These are phyloP conservation scores for Tulasnella sp. DNA, from an alignment of 768 basidiomycete genomes.

Conservation along the genomic window DNA sequence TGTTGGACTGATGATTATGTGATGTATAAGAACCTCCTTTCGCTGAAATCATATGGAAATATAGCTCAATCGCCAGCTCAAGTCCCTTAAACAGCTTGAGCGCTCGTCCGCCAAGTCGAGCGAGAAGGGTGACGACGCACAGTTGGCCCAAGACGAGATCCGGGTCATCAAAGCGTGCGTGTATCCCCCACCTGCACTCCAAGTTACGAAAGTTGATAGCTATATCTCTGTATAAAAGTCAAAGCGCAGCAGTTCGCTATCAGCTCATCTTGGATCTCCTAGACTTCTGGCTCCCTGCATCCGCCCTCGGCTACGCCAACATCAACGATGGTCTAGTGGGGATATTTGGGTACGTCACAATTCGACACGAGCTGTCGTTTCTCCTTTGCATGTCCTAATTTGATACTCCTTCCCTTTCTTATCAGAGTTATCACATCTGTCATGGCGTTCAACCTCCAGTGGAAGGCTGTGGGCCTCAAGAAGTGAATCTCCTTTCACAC, in stretches of 20 bases:
- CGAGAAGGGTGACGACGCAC: conserved; percentile 55
- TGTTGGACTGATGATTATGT: conserved; percentile 14
- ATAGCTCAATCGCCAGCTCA: conserved; percentile 1
- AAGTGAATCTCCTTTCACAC: too few species aligned
- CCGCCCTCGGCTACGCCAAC: conserved; percentile 59
- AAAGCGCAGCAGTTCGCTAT: conserved; percentile 52
- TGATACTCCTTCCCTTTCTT: conserved; percentile 16
- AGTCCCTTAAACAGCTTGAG: conserved; percentile 16
- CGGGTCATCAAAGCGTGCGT: conserved; percentile 36
- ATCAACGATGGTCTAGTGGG: conserved; percentile 81
- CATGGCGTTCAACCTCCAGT: conserved; percentile 46
- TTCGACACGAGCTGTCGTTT: conserved; percentile 8
- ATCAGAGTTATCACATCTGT: conserved; percentile 56
- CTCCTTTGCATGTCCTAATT: not conserved
- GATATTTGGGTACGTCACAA: conserved; percentile 58
- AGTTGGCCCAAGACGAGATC: conserved; percentile 33
- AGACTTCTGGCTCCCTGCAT: conserved; percentile 86
- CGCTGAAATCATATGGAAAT: not conserved
- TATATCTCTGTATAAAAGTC: conserved; percentile 35
- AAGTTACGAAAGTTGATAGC: not conserved
- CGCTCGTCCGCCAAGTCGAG: conserved; percentile 29
- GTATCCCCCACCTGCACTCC: too few species aligned
- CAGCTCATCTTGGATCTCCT: conserved; percentile 78
- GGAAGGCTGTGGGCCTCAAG: conserved; percentile 12
- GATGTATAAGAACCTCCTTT: conserved; percentile 11